Percentiles rank a stretch among this genome's conserved stretches.
Evolutionary conservation across 805 yeast genomes (phyloP).

Genomic region (Priceomyces haplophilus): DNA sequence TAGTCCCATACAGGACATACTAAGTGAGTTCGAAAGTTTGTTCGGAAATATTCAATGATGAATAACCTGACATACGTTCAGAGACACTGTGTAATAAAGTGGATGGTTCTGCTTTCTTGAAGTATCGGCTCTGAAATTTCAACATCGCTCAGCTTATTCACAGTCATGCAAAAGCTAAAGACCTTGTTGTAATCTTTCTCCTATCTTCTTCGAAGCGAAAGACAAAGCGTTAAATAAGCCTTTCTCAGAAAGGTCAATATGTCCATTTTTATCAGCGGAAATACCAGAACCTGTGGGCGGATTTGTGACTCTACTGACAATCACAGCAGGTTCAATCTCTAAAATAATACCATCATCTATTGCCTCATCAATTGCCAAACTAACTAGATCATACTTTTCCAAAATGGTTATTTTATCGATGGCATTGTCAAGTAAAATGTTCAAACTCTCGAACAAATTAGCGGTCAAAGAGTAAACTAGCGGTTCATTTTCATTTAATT

Average conservation of each 20-base stretch:
- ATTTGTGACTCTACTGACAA: conserved; percentile 87
- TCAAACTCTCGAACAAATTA: conserved; percentile 80
- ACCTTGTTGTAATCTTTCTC: conserved; percentile 47
- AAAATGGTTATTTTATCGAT: conserved; percentile 76
- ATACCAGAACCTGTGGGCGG: conserved; percentile 52
- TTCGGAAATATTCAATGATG: no score
- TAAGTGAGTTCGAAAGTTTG: no score
- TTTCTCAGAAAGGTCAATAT: conserved; percentile 67
- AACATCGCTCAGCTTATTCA: neutral
- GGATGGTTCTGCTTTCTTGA: no score
- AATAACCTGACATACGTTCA: no score
- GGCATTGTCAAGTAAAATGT: conserved; percentile 63
- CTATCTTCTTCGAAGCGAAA: conserved; percentile 72
- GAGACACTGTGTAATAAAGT: no score
- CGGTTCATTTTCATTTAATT: conserved; percentile 80
- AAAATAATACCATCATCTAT: conserved; percentile 91
- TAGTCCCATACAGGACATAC: no score
- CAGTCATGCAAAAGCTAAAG: conserved; percentile 18
- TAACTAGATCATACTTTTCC: conserved; percentile 81
- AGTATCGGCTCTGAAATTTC: no score
- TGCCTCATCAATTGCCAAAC: conserved; percentile 86
- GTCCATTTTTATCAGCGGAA: conserved; percentile 55
- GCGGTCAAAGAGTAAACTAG: conserved; percentile 70
- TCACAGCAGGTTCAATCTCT: conserved; percentile 83
- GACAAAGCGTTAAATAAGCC: conserved; percentile 82